Percentiles rank a stretch among this genome's conserved stretches.
phyloP scores from a whole-genome alignment of 1,139 yeast genomes.

The Diutina pseudorugosa region DNA sequence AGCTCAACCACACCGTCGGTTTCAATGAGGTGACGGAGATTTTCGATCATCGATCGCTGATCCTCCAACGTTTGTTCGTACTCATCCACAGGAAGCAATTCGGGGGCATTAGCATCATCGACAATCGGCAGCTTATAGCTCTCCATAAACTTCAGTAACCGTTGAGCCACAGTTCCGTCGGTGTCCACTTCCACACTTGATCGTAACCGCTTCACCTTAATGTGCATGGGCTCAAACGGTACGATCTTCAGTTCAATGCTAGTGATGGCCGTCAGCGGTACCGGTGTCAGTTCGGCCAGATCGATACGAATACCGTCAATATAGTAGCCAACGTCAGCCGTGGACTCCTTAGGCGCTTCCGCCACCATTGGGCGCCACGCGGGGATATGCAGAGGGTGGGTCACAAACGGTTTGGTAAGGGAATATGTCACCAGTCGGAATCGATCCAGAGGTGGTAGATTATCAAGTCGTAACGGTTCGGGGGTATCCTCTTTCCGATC shows the following conservation, averaged over 20 bases:
- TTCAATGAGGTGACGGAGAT: conserved; percentile 20
- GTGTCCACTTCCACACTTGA: conserved; percentile 16
- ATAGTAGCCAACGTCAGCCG: neutral
- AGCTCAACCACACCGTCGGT: conserved; percentile 27
- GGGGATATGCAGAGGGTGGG: conserved; percentile 69
- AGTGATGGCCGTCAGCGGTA: conserved; percentile 2
- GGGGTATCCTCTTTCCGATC: neutral
- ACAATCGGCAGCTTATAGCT: conserved; percentile 27
- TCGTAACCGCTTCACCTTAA: conserved; percentile 14
- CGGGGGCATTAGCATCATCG: conserved; percentile 24
- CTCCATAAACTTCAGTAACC: conserved; percentile 42
- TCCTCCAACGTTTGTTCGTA: conserved; percentile 19
- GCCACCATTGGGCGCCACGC: conserved; percentile 44
- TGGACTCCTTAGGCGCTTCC: conserved; percentile 17
- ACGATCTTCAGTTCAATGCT: conserved; percentile 28
- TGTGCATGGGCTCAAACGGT: conserved; percentile 20
- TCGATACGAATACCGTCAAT: conserved; percentile 1
- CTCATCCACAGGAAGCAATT: conserved; percentile 24
- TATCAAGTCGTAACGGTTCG: neutral
- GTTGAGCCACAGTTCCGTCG: conserved; percentile 13
- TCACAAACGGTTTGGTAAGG: conserved; percentile 48
- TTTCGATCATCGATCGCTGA: conserved; percentile 19
- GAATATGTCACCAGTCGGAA: conserved; percentile 26
- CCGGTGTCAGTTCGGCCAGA: conserved; percentile 4
- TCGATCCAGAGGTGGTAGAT: conserved; percentile 2